Base-by-base conservation (phyloP, 257 asterid genomes). In the Lycium barbarum region DNA sequence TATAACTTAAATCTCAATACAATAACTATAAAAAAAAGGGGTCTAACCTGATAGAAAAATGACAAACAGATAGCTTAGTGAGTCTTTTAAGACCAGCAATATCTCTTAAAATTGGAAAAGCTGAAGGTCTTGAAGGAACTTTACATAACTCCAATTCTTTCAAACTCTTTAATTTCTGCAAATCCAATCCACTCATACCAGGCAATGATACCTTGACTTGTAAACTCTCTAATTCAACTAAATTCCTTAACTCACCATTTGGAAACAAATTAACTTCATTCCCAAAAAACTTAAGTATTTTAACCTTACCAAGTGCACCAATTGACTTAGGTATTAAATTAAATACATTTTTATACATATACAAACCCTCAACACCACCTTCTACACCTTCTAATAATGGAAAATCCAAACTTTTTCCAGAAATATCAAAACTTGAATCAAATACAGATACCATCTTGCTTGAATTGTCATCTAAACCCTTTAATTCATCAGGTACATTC, bases 81-180 rank as follows among this genome's bases (percentile, higher is more conserved):
- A 96, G 90, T 88, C 94, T 79, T 85, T 90, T 91, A 40, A 95
- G 95, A 76, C 92, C 96, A 35, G 94, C 88, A 83, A 96, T 88
- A 85, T 92, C 97, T 65, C 92, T 91, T 90, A 96, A 87, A 88
- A 93, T 38, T 2, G 94, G 97, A 80, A 91, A 89, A 26, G 93
- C 91, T 9, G 98, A 96, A 18, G 94, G 93, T 89, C 95, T 93
- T 4, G 89, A 86, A 22, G 97, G 98, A 85, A 88, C 94, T 83
- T 94, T 90, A 86, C 95, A 89, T 53, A 96, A 92, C 91, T 96
- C 99, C 90, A 96, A 90, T 86, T 96, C 98, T 84, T 93, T 93
- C 93, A 96, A 90, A 67, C 90, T 89, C 90, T 87, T 90, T 89
- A 96, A 84, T 84, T 91, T 88, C 85, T 91, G 90, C 54, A 95